Percentiles rank a stretch among this genome's conserved stretches.
Evolutionary conservation across 2,329 filamentous ascomycete species (phyloP).

Genomic region (Colletotrichum lini): DNA sequence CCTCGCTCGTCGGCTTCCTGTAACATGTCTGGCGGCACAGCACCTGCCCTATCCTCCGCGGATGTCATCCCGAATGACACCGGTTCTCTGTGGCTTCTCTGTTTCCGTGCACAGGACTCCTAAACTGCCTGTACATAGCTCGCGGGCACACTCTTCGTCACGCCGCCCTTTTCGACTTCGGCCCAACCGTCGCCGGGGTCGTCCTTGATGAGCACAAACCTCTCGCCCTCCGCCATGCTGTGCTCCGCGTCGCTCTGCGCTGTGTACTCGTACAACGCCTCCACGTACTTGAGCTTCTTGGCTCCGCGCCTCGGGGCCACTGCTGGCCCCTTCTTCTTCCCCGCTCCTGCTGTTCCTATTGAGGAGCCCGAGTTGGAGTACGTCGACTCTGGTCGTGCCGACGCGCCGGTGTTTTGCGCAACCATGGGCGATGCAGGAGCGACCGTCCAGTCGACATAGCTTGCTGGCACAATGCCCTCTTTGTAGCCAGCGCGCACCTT

Average conservation of each 20-base stretch:
- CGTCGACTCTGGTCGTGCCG: conserved; percentile 77
- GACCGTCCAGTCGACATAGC: conserved; percentile 79
- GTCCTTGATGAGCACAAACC: conserved; percentile 89
- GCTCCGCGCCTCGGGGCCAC: conserved; percentile 92
- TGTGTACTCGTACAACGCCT: conserved; percentile 92
- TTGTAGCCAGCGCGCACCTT: conserved; percentile 82
- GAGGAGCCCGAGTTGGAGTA: conserved; percentile 86
- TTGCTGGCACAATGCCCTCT: conserved; percentile 88
- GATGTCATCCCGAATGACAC: neutral
- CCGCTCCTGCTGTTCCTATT: conserved; percentile 60
- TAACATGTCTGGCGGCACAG: neutral
- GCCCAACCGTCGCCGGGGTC: conserved; percentile 96
- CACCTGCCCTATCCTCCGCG: neutral
- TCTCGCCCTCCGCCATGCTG: conserved; percentile 91
- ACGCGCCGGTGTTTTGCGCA: conserved; percentile 62
- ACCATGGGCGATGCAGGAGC: conserved; percentile 61
- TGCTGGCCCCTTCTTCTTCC: conserved; percentile 90
- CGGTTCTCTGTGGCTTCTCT: conserved; percentile 4
- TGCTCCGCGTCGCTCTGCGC: conserved; percentile 90
- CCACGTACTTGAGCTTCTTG: conserved; percentile 94
- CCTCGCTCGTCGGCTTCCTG: neutral
- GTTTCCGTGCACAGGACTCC: conserved; percentile 43
- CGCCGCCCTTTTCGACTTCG: conserved; percentile 93
- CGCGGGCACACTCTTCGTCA: conserved; percentile 90
- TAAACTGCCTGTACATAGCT: conserved; percentile 89